phyloP scores from a whole-genome alignment of 345 rosid genomes.

The Dovyalis caffra region DNA sequence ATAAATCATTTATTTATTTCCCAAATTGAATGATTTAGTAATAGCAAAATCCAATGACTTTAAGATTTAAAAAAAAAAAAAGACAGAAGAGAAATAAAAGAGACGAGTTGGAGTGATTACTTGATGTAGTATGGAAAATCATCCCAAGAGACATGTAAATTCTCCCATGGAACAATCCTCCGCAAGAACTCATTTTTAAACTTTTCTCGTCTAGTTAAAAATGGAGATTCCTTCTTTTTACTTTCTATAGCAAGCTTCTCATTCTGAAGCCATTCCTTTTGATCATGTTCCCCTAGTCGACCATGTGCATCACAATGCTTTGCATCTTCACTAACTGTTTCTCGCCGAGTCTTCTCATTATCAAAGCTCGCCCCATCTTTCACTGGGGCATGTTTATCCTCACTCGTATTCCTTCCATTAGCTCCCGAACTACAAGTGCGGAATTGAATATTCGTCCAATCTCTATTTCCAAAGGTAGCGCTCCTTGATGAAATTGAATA shows the following conservation, averaged over 20 bases:
- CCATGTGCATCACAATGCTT: constrained; percentile 59
- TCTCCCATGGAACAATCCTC: constrained; percentile 91
- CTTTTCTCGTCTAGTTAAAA: constrained; percentile 64
- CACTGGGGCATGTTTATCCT: constrained; percentile 53
- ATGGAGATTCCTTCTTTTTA: constrained; percentile 78
- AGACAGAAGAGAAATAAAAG: constrained; percentile 5
- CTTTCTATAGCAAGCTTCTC: constrained; percentile 72
- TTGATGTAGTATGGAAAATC: constrained; percentile 86
- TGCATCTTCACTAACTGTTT: constrained; percentile 29
- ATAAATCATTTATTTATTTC: background rate
- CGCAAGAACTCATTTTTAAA: constrained; percentile 75
- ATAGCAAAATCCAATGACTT: constrained; percentile 12
- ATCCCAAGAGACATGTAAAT: constrained; percentile 84
- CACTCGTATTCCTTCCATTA: constrained; percentile 79
- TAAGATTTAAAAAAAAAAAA: background rate
- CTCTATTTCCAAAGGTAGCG: constrained; percentile 24
- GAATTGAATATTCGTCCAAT: constrained; percentile 37
- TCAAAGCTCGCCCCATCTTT: constrained; percentile 44
- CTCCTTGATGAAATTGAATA: constrained; percentile 30
- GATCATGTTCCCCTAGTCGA: constrained; percentile 85
- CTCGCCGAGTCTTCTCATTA: constrained; percentile 40
- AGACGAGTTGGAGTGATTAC: constrained; percentile 45
- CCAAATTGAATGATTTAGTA: constrained; percentile 6
- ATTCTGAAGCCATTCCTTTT: constrained; percentile 84
- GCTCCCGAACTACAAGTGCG: constrained; percentile 76